Base-by-base conservation (phyloP, 2,329 filamentous ascomycete genomes). In the Scedosporium aurantiacum region DNA sequence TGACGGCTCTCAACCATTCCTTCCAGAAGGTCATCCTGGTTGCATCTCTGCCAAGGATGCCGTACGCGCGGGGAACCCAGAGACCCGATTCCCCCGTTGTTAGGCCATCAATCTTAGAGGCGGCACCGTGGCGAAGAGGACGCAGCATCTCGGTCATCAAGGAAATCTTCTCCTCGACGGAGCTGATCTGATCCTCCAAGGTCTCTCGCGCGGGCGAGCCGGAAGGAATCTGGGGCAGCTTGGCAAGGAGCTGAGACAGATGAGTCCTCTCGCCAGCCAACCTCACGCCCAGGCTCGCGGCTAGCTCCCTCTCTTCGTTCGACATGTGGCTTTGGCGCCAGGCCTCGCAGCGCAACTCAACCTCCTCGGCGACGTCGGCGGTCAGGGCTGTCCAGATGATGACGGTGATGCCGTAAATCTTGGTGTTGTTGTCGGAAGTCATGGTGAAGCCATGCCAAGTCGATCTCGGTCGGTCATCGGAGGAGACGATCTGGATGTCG, bases 401-500 rank as follows among this genome's bases (percentile, higher is more conserved):
- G 61, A 97, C 82, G 64, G 89, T 92, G 63, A 97, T 90, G 40
- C 91, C 93, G 70, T 97, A 93, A 21, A 97, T 80, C 72, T 94
- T 96, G 61, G 90, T 89, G 68, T 91, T 93, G 70, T 97, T 92
- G 61, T 90, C 89, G 23, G 88, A 89, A 2, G 94, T 99, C 94
- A 99, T 97, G 64, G 91, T 92, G 70, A 99, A 99, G 57, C 94
- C 94, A 74, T 99, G 94, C 94, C 94, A 99, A 25, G 92, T 97
- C n/a, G 94, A 93, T 64, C 91, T 83, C 1, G 94, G 94, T 64
- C 92, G 83, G 71, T 96, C 91, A 69, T 99, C 94, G 1, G 92
- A 92, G 1, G 94, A 97, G 8, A 97, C 90, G 60, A 99, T 94
- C 65, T 91, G 91, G 67, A 99, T 94, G 72, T 99, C 94, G 73